Evolutionary conservation across 768 basidiomycete genomes (phyloP).

Genomic region (Pisolithus microcarpus): DNA sequence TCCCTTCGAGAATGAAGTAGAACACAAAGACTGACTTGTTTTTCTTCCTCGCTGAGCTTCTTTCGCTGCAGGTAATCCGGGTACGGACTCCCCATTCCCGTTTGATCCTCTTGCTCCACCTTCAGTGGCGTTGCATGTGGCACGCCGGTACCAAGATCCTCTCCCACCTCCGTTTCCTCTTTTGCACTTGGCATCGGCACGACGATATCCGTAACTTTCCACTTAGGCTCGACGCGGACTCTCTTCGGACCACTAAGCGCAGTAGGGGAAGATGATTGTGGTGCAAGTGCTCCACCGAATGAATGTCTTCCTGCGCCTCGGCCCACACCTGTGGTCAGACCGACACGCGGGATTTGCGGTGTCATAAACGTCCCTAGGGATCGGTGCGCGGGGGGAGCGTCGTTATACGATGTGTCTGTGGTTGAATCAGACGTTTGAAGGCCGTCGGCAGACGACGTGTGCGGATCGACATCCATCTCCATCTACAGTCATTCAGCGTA

Average conservation of each 20-base stretch:
- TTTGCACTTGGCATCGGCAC: constrained; percentile 26
- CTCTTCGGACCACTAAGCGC: constrained; percentile 35
- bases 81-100: not conserved
- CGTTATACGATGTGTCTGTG: not conserved
- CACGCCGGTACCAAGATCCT: not conserved
- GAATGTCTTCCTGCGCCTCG: constrained; percentile 30
- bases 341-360: constrained; percentile 34
- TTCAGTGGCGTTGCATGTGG: not conserved
- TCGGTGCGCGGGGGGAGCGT: constrained; percentile 10
- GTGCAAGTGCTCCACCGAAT: constrained; percentile 27
- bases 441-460: not conserved
- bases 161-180: constrained; percentile 5
- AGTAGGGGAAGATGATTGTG: not conserved
- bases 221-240: constrained; percentile 42
- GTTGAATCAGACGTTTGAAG: not conserved
- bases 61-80: not conserved
- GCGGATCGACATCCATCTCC: not conserved
- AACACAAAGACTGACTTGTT: constrained; percentile 4
- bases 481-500: not conserved
- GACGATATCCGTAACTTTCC: constrained; percentile 52
- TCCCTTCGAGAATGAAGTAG: not conserved
- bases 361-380: constrained; percentile 45
- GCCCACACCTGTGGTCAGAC: constrained; percentile 2
- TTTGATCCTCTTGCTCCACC: constrained; percentile 8
- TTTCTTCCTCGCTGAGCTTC: constrained; percentile 13